Conservation (phyloP, 2,329 filamentous ascomycete species). For the Hypoxylon sp. region DNA sequence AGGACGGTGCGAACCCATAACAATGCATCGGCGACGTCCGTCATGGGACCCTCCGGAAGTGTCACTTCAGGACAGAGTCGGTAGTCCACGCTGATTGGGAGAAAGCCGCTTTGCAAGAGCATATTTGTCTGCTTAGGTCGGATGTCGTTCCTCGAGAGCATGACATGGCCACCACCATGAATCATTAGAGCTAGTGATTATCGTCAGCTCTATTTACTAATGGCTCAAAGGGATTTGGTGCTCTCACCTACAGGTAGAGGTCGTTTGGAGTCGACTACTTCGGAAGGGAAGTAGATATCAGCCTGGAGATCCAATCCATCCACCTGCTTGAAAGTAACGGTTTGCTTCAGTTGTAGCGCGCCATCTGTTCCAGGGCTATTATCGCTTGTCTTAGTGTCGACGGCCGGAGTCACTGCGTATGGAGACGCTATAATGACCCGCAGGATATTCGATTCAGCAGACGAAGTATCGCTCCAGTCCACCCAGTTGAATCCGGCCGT, state of each 20-base stretch:
- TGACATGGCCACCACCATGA: conserved; percentile 61
- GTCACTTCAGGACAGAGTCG: conserved; percentile 64
- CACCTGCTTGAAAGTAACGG: conserved; percentile 45
- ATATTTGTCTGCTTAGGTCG: conserved; percentile 56
- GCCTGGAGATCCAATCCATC: conserved; percentile 46
- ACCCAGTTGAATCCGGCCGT: conserved; percentile 48
- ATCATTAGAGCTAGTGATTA: conserved; percentile 59
- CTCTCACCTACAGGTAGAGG: conserved; percentile 19
- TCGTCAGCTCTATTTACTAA: not conserved
- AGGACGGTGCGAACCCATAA: conserved; percentile 57
- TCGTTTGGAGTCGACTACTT: not conserved
- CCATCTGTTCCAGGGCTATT: not conserved
- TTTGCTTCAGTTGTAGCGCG: conserved; percentile 22
- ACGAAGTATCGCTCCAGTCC: conserved; percentile 48
- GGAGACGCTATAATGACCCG: conserved; percentile 49
- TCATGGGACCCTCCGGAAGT: conserved; percentile 62
- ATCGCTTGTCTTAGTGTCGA: not conserved
- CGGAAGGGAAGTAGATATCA: conserved; percentile 55
- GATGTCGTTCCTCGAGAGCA: conserved; percentile 57
- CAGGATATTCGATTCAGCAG: conserved; percentile 47
- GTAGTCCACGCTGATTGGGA: conserved; percentile 66
- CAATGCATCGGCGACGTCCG: conserved; percentile 61
- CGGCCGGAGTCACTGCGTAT: not conserved
- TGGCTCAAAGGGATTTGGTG: not conserved
- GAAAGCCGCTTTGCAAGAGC: conserved; percentile 58